Evolutionary conservation across 1,139 yeast genomes (phyloP), one percentile per base, ranked within the genome.

Genomic region (Candida neerlandica): DNA sequence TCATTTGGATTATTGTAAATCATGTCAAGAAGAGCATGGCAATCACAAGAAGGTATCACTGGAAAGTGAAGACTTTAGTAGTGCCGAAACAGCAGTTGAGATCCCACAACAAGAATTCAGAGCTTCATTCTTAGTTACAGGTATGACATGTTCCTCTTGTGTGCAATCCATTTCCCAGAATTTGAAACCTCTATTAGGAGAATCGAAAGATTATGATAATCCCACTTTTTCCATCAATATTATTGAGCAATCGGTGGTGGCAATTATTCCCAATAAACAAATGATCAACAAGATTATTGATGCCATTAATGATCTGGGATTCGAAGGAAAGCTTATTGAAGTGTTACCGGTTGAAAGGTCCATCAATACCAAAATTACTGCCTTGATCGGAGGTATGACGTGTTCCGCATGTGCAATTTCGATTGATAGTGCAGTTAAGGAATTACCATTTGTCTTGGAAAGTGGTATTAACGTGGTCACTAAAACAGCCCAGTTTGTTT

Each of bases 361-460:
- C 2, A 62, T 70, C 10, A 75, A 73, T 51, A 77, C 74, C 54
- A 79, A 77, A 57, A 78, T 85, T 6, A 70, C 75, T 7, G 90
- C 89, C 1, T 67, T 82, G 0, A 80, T 87, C 45, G 88, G 86
- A 3, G 94, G 94, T 4, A 86, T 87, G 66, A 82, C 91, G 0
- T 87, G 94, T 67, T 83, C 88, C 5, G 82, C 90, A 0, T 87
- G 95, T 63, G 82, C 83, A 1, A 74, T 74, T 44, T 71, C 90
- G 0, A 81, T 87, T 30, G 66, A 70, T 9, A 65, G 73, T 16
- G 80, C 84, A 0, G 79, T 82, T 1, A 60, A 71, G 5, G 78
- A 73, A 5, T 65, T 85, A 35, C 80, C 82, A 0, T 84, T 80
- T 62, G 77, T 86, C 2, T 65, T 75, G 14, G 83, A 80, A 27